Base-by-base conservation (phyloP, 345 rosid species). In the Atalantia buxifolia region DNA sequence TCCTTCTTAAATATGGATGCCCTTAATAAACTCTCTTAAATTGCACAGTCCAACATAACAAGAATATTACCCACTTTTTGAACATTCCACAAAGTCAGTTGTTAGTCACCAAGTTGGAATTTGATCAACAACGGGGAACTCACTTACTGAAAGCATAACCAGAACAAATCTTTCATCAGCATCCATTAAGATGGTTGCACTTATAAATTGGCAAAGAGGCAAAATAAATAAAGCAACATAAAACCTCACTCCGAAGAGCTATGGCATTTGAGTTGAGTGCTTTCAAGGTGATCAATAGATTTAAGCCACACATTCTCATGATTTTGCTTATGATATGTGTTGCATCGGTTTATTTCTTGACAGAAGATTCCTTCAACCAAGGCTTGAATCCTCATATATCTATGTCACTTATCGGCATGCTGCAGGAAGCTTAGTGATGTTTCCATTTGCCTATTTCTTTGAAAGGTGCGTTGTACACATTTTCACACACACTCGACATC, bases 371-470 rank as follows among this genome's bases (percentile, higher is more conserved):
- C 65, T 81, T 84, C 79, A 74, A 76, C n/a, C 56, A 24, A 55
- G 87, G 87, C 25, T 12, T 84, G 78, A 79, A 76, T 61, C 85
- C 85, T 45, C 81, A 73, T 53, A 73, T 53, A 72, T 84, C 59
- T 81, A 68, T 33, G 83, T 81, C 21, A 81, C 83, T 71, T 74
- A 81, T 66, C 79, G 81, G 33, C 76, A 76, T 40, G 8, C 77
- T 28, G 62, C 79, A 71, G 83, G 79, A 24, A 9, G 74, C 57
- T 7, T 74, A 1, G 60, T 30, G 22, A 35, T 77, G 50, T 18
- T 77, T 57, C 87, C 83, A 24, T 40, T 74, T 3, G 85, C 85
- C 7, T 84, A 76, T 57, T 84, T 84, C 60, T 83, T 81, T 28
- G 87, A 63, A 62, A 75, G 77, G 70, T 75, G 22, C 12, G 13